A percentile compares a stretch with the other conserved stretches of the same genome.
Evolutionary conservation across 805 yeast genomes (phyloP).

Genomic region (Candida tammaniensis): DNA sequence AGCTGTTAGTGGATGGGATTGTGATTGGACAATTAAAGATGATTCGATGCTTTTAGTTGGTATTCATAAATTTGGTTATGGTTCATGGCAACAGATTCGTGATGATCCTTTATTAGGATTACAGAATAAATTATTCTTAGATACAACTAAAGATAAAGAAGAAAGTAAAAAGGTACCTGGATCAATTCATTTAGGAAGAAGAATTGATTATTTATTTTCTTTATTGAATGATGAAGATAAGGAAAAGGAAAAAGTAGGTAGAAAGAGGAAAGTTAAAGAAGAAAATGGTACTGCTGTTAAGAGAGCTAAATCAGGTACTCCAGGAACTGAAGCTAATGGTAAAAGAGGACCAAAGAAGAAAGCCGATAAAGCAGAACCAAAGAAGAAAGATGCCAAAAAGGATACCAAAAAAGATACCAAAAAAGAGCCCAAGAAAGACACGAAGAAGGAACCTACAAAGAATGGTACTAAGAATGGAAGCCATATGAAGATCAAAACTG

Average conservation of each 20-base stretch:
- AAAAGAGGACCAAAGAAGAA: conserved; percentile 2
- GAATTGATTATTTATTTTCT: conserved; percentile 81
- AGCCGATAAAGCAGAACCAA: conserved; percentile 8
- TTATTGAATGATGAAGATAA: conserved; percentile 62
- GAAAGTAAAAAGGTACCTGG: conserved; percentile 74
- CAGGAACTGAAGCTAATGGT: conserved; percentile 10
- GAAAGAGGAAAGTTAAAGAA: conserved; percentile 17
- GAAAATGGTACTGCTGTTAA: conserved; percentile 9
- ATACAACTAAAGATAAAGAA: conserved; percentile 21
- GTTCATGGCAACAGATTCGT: conserved; percentile 90
- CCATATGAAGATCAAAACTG: conserved; percentile 12
- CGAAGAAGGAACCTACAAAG: conserved; percentile 14
- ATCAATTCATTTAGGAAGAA: conserved; percentile 85
- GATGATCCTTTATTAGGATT: conserved; percentile 92
- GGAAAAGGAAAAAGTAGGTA: conserved; percentile 16
- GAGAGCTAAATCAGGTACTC: conserved; percentile 13
- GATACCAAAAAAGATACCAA: conserved; percentile 5
- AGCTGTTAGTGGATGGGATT: conserved; percentile 86
- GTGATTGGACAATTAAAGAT: conserved; percentile 79
- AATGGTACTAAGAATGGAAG: conserved; percentile 7
- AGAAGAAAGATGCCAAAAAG: conserved; percentile 2
- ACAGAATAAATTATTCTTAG: conserved; percentile 79
- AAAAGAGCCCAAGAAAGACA: conserved; percentile 9
- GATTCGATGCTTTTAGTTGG: conserved; percentile 89
- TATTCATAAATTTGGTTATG: conserved; percentile 89